These are phyloP conservation scores for Beauveria bassiana DNA, from an alignment of 2,329 filamentous ascomycete genomes.

Conservation along the genomic window DNA sequence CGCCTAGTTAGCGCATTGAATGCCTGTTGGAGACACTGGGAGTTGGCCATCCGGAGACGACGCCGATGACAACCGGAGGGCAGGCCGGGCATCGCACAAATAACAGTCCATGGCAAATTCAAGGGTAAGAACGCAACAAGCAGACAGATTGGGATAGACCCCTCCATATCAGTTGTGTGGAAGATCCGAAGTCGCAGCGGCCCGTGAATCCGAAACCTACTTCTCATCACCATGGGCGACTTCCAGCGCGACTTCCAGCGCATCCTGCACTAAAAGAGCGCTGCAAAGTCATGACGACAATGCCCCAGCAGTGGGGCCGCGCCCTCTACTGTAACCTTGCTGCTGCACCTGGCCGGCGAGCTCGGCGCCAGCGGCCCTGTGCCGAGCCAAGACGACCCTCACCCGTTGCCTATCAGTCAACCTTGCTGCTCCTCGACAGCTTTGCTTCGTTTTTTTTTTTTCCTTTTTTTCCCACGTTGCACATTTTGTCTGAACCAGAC, in stretches of 20 bases:
- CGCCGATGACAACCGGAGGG: background rate
- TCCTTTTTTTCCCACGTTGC: background rate
- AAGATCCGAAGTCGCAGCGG: background rate
- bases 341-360: background rate
- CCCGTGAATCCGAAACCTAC: background rate
- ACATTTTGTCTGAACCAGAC: background rate
- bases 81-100: background rate
- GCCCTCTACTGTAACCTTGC: no score
- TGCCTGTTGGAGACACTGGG: background rate
- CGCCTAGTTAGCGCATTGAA: background rate
- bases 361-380: conserved; percentile 7
- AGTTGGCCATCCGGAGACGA: background rate
- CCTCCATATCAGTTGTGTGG: no score
- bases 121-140: background rate
- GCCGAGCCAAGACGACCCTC: conserved; percentile 2
- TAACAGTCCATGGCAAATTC: background rate
- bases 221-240: background rate
- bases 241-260: background rate
- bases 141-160: no score
- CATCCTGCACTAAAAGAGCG: background rate
- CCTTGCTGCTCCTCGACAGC: background rate
- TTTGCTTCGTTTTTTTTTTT: background rate
- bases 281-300: conserved; percentile 9
- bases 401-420: background rate
- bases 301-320: background rate